Evolutionary conservation across 2,329 filamentous ascomycete species (phyloP).

Genomic region (Nemania sp.): DNA sequence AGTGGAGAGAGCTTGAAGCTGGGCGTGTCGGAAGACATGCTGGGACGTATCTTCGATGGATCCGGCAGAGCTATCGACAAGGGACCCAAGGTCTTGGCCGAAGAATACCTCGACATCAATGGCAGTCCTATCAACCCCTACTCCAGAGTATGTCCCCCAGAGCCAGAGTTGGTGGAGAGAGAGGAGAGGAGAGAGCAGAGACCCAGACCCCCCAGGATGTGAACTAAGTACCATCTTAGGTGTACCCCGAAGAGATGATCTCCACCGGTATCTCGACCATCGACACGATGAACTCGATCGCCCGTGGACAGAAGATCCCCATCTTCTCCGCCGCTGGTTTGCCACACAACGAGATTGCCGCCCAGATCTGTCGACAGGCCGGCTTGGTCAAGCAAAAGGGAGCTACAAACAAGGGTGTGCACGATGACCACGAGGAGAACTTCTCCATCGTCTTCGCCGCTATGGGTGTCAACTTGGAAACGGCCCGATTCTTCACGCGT

Average conservation of each 20-base stretch:
- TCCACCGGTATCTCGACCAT: slow-evolving; percentile 99
- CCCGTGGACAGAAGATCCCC: slow-evolving; percentile 98
- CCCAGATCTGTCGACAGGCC: slow-evolving; percentile 97
- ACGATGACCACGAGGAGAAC: slow-evolving; percentile 97
- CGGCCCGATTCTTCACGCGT: slow-evolving; percentile 94
- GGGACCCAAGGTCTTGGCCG: slow-evolving; percentile 94
- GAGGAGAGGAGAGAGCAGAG: no score
- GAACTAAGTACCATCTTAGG: slow-evolving; percentile 54
- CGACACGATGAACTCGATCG: slow-evolving; percentile 97
- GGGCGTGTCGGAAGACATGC: slow-evolving; percentile 98
- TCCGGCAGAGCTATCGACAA: slow-evolving; percentile 98
- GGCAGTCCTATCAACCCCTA: slow-evolving; percentile 98
- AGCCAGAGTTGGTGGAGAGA: not conserved
- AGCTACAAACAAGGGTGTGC: slow-evolving; percentile 86
- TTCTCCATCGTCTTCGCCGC: slow-evolving; percentile 99
- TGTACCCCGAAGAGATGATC: slow-evolving; percentile 99
- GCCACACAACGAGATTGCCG: slow-evolving; percentile 98
- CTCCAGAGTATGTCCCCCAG: slow-evolving; percentile 70
- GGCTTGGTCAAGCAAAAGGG: slow-evolving; percentile 82
- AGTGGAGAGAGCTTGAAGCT: slow-evolving; percentile 97
- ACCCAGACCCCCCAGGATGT: slow-evolving; percentile 2
- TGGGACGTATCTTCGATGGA: slow-evolving; percentile 98
- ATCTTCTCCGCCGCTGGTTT: slow-evolving; percentile 99
- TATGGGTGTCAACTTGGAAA: slow-evolving; percentile 99
- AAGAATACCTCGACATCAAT: slow-evolving; percentile 99